These are phyloP conservation scores for Balamuthia mandrillaris DNA, from an alignment of 208 protist species.

Conservation along the genomic window DNA sequence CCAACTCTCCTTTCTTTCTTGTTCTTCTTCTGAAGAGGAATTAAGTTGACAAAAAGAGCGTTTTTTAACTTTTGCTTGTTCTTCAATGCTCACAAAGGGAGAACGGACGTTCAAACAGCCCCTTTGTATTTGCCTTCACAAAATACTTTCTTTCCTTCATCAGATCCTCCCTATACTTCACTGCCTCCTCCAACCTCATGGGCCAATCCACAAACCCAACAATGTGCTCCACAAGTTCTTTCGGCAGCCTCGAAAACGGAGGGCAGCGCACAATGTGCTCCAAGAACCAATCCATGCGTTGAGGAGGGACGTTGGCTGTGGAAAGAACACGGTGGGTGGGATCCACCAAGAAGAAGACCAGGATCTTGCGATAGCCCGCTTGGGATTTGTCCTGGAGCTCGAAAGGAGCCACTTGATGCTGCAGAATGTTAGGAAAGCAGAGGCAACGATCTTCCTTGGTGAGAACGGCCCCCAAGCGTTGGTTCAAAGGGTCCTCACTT, in stretches of 20 bases:
- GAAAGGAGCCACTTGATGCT: conserved; percentile 48
- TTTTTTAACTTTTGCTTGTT: too few species aligned
- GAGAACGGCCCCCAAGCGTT: conserved; percentile 31
- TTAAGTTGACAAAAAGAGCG: too few species aligned
- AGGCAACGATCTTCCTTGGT: conserved; percentile 51
- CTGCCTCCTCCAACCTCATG: conserved; percentile 37
- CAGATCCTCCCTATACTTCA: conserved; percentile 45
- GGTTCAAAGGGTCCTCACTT: conserved; percentile 39
- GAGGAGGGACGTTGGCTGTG: conserved; percentile 24
- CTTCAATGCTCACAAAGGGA: too few species aligned
- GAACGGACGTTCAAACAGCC: too few species aligned
- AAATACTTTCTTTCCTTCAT: conserved; percentile 57
- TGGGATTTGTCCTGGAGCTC: background rate
- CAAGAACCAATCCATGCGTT: conserved; percentile 30
- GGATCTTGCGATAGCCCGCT: conserved; percentile 44
- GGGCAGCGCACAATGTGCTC: background rate
- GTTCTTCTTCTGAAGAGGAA: too few species aligned
- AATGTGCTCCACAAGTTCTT: conserved; percentile 38
- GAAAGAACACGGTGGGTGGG: conserved; percentile 34
- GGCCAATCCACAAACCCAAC: background rate
- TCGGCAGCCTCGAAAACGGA: background rate
- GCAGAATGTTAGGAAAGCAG: conserved; percentile 50
- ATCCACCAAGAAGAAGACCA: conserved; percentile 58
- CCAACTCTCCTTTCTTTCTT: too few species aligned
- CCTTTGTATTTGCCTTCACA: background rate